A percentile compares a stretch with the other conserved stretches of the same genome.
These are phyloP conservation scores for Carnegiea gigantea DNA, from an alignment of 179 eudicot genomes.

Conservation along the genomic window DNA sequence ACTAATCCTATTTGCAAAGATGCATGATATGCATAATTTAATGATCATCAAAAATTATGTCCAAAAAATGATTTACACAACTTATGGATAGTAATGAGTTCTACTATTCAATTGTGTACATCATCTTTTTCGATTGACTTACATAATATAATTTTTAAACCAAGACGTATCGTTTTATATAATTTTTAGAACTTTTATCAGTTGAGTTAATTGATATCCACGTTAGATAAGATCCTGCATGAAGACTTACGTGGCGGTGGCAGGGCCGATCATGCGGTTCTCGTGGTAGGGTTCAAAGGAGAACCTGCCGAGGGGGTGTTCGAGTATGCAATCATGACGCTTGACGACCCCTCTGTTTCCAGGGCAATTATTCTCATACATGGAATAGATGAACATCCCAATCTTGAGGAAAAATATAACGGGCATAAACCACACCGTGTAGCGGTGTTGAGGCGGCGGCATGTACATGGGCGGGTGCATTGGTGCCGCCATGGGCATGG, in stretches of 20 bases:
- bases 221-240: too few species aligned
- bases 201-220: too few species aligned
- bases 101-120: too few species aligned
- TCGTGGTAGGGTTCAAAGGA: slow-evolving; percentile 33
- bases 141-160: too few species aligned
- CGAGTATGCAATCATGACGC: slow-evolving; percentile 27
- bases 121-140: too few species aligned
- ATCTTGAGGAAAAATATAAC: slow-evolving; percentile 34
- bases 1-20: too few species aligned
- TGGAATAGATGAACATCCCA: slow-evolving; percentile 29
- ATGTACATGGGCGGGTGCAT: slow-evolving; percentile 19
- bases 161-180: too few species aligned
- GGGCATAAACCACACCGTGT: slow-evolving; percentile 42
- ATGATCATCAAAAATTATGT: too few species aligned
- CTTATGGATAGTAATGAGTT: too few species aligned
- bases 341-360: neutral
- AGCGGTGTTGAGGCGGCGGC: slow-evolving; percentile 21
- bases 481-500: slow-evolving; percentile 15
- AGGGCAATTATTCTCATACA: slow-evolving; percentile 48
- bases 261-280: slow-evolving; percentile 47
- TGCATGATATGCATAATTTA: too few species aligned
- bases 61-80: too few species aligned
- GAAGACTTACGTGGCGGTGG: slow-evolving; percentile 31
- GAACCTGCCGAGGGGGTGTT: slow-evolving; percentile 28
- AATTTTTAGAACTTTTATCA: too few species aligned